These are phyloP conservation scores for Magnolia officinalis DNA, from an alignment of 164 flowering plant species.

Conservation along the genomic window DNA sequence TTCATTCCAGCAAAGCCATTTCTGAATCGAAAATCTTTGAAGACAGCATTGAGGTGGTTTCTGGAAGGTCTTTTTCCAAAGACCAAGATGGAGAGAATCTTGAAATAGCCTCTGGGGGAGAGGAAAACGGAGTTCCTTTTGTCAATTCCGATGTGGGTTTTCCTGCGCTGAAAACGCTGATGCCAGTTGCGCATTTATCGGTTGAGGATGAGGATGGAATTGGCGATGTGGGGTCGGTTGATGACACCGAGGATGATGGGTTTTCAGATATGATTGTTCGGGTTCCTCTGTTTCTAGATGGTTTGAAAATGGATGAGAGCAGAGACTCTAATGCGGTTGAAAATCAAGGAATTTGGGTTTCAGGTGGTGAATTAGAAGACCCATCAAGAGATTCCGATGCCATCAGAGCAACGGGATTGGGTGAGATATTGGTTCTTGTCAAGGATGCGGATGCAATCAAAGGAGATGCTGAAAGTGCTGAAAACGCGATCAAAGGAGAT, in stretches of 20 bases:
- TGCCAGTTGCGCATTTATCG: slow-evolving; percentile 36
- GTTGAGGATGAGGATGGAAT: slow-evolving; percentile 33
- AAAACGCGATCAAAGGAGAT: too few relatives aligned
- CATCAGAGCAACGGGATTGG: not conserved
- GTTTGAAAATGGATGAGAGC: not conserved
- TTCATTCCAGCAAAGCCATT: slow-evolving; percentile 2
- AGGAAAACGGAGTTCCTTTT: not conserved
- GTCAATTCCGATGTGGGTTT: not conserved
- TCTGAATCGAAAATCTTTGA: slow-evolving; percentile 36
- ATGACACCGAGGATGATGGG: slow-evolving; percentile 22
- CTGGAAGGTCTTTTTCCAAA: slow-evolving; percentile 38
- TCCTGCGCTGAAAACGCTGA: not conserved
- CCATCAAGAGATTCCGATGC: not conserved
- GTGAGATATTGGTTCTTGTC: not conserved
- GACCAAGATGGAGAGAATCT: slow-evolving; percentile 33
- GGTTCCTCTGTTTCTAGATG: slow-evolving; percentile 1
- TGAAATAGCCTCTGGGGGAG: slow-evolving; percentile 18
- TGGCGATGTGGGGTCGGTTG: slow-evolving; percentile 18
- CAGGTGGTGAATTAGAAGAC: slow-evolving; percentile 13
- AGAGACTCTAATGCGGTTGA: not conserved
- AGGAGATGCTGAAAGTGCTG: not conserved
- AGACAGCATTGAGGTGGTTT: slow-evolving; percentile 57
- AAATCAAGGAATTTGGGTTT: slow-evolving; percentile 7
- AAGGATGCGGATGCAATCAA: not conserved
- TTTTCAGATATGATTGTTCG: slow-evolving; percentile 6